Percentiles rank a stretch among this genome's conserved stretches.
These are phyloP conservation scores for Leccinellum rugosiceps DNA, from an alignment of 768 basidiomycete genomes.

Conservation along the genomic window DNA sequence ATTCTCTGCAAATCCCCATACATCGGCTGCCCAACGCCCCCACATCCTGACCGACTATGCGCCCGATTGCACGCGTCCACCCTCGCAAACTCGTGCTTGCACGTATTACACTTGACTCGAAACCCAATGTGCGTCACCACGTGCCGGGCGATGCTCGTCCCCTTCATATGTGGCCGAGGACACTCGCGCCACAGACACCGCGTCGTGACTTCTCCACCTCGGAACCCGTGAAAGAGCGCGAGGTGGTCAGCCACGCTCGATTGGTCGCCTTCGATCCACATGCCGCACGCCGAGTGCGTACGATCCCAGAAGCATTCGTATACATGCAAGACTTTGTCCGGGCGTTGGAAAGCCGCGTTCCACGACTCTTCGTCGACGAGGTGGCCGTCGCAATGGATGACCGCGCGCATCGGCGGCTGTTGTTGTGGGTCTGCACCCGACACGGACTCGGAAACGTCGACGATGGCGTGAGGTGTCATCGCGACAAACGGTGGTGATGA, in stretches of 20 bases:
- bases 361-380: slow-evolving; percentile 29
- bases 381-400: slow-evolving; percentile 26
- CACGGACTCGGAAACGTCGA: slow-evolving; percentile 13
- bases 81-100: slow-evolving; percentile 32
- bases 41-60: slow-evolving; percentile 30
- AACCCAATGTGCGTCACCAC: slow-evolving; percentile 33
- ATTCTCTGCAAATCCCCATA: slow-evolving; percentile 27
- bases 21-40: slow-evolving; percentile 30
- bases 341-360: slow-evolving; percentile 19
- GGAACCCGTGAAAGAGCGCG: slow-evolving; percentile 29
- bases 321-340: slow-evolving; percentile 25
- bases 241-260: slow-evolving; percentile 32
- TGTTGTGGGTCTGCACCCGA: background rate
- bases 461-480: slow-evolving; percentile 16
- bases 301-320: slow-evolving; percentile 32
- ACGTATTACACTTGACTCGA: slow-evolving; percentile 28
- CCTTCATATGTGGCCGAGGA: slow-evolving; percentile 28
- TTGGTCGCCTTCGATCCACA: slow-evolving; percentile 36
- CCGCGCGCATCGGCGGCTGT: slow-evolving; percentile 11
- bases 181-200: slow-evolving; percentile 33
- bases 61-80: slow-evolving; percentile 35
- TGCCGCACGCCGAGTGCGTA: slow-evolving; percentile 23
- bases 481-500: slow-evolving; percentile 5
- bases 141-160: slow-evolving; percentile 32
- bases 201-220: slow-evolving; percentile 29